These are phyloP conservation scores for Canavalia gladiata DNA, from an alignment of 306 rosid genomes.

Conservation along the genomic window DNA sequence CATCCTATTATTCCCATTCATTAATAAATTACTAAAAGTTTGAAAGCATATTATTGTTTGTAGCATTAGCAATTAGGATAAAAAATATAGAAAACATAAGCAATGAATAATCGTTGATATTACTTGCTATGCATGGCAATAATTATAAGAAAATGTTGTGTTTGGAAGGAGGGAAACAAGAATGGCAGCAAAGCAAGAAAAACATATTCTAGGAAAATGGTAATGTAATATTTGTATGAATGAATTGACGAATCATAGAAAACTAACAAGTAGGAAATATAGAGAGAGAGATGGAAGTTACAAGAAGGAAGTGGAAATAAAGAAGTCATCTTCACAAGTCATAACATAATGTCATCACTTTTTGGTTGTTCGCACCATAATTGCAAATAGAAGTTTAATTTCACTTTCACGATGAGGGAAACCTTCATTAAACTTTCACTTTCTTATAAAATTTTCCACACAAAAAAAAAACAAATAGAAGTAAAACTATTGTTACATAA, in stretches of 20 bases:
- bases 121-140: neutral
- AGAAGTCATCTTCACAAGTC: neutral
- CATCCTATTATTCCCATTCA: neutral
- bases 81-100: neutral
- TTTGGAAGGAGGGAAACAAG: constrained; percentile 1
- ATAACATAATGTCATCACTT: neutral
- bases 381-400: neutral
- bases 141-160: neutral
- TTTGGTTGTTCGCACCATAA: neutral
- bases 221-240: neutral
- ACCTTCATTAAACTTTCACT: too few species aligned
- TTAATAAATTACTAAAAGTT: neutral
- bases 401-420: too few species aligned
- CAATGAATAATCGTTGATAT: neutral
- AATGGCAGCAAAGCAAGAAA: constrained; percentile 16
- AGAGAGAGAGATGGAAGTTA: too few species aligned
- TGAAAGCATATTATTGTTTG: neutral
- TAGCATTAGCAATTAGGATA: neutral
- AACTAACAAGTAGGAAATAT: neutral
- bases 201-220: constrained; percentile 7
- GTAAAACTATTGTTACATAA: too few species aligned
- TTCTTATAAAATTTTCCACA: too few species aligned
- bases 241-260: constrained; percentile 4
- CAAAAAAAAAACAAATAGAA: too few species aligned
- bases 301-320: neutral